These are phyloP conservation scores for Mycena pura DNA, from an alignment of 768 basidiomycete genomes.

Conservation along the genomic window DNA sequence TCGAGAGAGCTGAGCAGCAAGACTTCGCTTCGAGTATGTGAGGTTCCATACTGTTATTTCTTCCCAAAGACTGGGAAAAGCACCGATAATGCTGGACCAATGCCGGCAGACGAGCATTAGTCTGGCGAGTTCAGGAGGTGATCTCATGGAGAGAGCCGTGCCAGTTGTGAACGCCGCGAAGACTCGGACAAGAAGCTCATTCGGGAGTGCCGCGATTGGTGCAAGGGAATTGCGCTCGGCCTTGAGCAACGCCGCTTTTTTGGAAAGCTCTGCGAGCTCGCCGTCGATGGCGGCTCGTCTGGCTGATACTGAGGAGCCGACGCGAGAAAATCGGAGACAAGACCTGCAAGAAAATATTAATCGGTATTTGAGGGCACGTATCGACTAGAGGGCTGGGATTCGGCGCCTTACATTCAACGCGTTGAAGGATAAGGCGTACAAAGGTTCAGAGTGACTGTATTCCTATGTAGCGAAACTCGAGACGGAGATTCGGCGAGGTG, in stretches of 20 bases:
- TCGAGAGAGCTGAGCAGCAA: slow-evolving; percentile 3
- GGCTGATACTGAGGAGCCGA: slow-evolving; percentile 1
- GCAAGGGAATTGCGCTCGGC: slow-evolving; percentile 1
- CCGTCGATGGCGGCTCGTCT: slow-evolving; percentile 1
- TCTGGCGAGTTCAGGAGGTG: not conserved
- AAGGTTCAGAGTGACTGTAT: not conserved
- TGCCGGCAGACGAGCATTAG: slow-evolving; percentile 2
- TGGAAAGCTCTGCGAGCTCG: not conserved
- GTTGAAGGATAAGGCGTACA: not conserved
- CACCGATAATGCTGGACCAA: not conserved
- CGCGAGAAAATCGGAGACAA: slow-evolving; percentile 5
- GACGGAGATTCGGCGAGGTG: not conserved
- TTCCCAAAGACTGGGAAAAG: slow-evolving; percentile 3
- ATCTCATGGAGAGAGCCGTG: not conserved
- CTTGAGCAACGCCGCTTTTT: slow-evolving; percentile 1
- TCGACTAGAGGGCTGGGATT: not conserved
- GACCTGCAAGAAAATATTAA: slow-evolving; percentile 1
- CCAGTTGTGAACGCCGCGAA: slow-evolving; percentile 2
- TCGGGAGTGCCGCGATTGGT: slow-evolving; percentile 2
- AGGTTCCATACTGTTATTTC: not conserved
- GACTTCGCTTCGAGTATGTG: slow-evolving; percentile 1
- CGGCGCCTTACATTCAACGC: not conserved
- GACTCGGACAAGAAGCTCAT: slow-evolving; percentile 5
- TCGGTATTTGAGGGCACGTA: not conserved
- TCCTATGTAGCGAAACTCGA: not conserved